Conservation (phyloP, 805 yeast genomes). For the Metschnikowia shivogae region DNA sequence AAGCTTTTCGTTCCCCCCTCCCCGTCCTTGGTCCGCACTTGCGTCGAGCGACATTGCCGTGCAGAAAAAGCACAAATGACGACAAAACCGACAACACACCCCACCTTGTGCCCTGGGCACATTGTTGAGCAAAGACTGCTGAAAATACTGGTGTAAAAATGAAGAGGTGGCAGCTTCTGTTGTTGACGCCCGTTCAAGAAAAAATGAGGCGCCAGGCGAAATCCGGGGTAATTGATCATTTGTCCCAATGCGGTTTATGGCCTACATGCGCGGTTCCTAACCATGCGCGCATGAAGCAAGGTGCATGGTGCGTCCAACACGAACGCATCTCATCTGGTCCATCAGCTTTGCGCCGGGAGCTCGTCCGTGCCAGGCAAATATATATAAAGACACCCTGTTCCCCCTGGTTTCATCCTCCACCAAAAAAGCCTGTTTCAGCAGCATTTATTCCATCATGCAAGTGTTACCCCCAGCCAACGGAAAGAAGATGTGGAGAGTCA, state of each 20-base stretch:
- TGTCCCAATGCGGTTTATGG: conserved; percentile 4
- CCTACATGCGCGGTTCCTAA: conserved; percentile 3
- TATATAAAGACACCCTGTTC: conserved; percentile 5
- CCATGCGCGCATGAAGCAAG: background rate
- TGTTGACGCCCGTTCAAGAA: background rate
- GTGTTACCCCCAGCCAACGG: conserved; percentile 43
- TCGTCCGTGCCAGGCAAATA: background rate
- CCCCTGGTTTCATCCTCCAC: background rate
- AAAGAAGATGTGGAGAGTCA: conserved; percentile 43
- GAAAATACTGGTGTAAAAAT: background rate
- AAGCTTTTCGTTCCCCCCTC: background rate
- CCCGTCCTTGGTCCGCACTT: background rate
- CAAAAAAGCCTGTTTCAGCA: background rate
- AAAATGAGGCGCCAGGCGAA: background rate
- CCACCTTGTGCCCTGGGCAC: background rate
- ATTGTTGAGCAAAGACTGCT: background rate
- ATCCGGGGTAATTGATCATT: conserved; percentile 4
- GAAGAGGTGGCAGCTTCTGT: no score
- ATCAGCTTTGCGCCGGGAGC: background rate
- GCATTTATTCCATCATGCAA: conserved; percentile 11
- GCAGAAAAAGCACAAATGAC: background rate
- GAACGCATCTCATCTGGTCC: conserved; percentile 5
- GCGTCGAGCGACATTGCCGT: background rate
- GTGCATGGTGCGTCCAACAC: conserved; percentile 2
- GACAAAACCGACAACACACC: background rate